Percentiles rank a stretch among this genome's conserved stretches.
phyloP scores from a whole-genome alignment of 2,329 filamentous ascomycete species.

The Chaetomium strumarium region DNA sequence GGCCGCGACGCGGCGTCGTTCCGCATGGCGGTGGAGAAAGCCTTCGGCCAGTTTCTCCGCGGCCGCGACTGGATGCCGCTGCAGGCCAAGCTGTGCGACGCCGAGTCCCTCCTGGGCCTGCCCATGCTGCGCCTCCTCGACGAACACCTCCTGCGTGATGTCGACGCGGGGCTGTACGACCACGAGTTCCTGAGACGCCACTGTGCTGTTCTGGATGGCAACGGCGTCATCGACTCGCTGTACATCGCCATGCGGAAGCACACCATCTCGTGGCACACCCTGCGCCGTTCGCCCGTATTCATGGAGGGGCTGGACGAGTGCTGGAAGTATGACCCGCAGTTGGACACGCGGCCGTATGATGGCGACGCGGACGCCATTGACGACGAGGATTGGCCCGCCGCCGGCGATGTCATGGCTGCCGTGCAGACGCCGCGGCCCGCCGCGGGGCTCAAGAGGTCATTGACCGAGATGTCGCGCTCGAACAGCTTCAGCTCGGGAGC shows the following conservation, averaged over 20 bases:
- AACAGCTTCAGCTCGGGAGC: conserved; percentile 35
- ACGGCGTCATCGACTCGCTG: conserved; percentile 51
- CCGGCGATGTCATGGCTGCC: conserved; percentile 38
- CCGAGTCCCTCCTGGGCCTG: conserved; percentile 46
- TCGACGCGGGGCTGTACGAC: conserved; percentile 38
- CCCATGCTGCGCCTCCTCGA: conserved; percentile 55
- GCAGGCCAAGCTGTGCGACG: conserved; percentile 54
- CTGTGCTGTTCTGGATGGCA: conserved; percentile 50
- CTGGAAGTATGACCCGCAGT: conserved; percentile 46
- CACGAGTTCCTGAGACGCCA: conserved; percentile 46
- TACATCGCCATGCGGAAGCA: conserved; percentile 53
- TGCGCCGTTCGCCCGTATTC: conserved; percentile 43
- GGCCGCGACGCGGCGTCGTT: conserved; percentile 47
- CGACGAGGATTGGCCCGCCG: conserved; percentile 37
- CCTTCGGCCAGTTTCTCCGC: conserved; percentile 45
- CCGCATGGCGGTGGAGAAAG: conserved; percentile 39
- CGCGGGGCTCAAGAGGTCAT: conserved; percentile 44
- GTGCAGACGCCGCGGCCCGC: conserved; percentile 22
- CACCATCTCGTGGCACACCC: conserved; percentile 50
- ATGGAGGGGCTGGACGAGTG: conserved; percentile 48
- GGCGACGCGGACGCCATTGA: conserved; percentile 30
- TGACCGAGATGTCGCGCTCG: conserved; percentile 47
- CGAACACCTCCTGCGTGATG: conserved; percentile 8
- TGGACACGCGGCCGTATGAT: conserved; percentile 40
- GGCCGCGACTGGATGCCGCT: conserved; percentile 51